Percentiles rank a stretch among this genome's conserved stretches.
Evolutionary conservation across 768 basidiomycete species (phyloP).

Genomic region (Suillus decipiens): DNA sequence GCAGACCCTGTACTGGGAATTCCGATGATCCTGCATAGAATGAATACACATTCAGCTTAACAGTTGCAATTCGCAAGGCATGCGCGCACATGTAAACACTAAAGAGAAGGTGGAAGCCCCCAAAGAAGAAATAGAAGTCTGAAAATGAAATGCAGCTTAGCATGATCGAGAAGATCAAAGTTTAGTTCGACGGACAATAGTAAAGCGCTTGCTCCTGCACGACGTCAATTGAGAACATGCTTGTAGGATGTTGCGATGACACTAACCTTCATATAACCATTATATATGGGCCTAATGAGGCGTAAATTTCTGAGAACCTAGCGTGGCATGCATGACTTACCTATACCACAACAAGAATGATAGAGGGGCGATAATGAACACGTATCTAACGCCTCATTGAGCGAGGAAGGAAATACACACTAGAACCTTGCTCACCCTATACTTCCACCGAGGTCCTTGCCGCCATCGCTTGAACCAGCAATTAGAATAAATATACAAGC

Average conservation of each 20-base stretch:
- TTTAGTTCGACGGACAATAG: conserved; percentile 65
- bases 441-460: conserved; percentile 78
- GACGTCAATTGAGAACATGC: conserved; percentile 27
- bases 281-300: conserved; percentile 81
- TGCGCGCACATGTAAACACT: conserved; percentile 82
- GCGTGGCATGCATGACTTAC: conserved; percentile 42
- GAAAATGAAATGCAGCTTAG: conserved; percentile 14
- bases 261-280: conserved; percentile 92
- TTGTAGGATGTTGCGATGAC: conserved; percentile 17
- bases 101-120: conserved; percentile 92
- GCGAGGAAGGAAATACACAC: conserved; percentile 1
- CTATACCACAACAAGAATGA: conserved; percentile 97
- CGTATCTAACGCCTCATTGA: conserved; percentile 51
- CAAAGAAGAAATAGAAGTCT: conserved; percentile 98
- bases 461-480: conserved; percentile 73
- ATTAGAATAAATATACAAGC: conserved; percentile 86
- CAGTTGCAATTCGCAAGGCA: conserved; percentile 16
- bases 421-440: conserved; percentile 59
- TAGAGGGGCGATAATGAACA: conserved; percentile 71
- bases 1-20: conserved; percentile 95
- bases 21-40: conserved; percentile 76
- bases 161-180: conserved; percentile 25
- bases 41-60: conserved; percentile 26
- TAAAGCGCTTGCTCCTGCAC: conserved; percentile 88
- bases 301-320: conserved; percentile 13